phyloP scores from a whole-genome alignment of 2,329 filamentous ascomycete genomes.

The Scytalidium sp. region DNA sequence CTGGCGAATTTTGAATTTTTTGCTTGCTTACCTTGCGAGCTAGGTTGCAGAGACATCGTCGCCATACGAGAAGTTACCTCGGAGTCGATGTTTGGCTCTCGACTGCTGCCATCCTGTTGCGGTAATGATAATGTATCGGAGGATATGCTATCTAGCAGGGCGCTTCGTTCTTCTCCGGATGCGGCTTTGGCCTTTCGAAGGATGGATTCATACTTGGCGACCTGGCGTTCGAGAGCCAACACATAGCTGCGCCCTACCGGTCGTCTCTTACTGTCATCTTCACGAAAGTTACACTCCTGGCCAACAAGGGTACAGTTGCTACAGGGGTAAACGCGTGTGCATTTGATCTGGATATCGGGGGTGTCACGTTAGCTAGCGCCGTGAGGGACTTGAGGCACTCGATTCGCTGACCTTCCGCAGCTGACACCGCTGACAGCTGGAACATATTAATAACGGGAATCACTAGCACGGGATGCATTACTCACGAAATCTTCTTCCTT shows the following conservation, averaged over 20 bases:
- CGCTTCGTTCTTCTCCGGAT: neutral
- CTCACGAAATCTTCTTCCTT: too few relatives aligned
- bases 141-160: neutral
- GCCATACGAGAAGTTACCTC: neutral
- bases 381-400: neutral
- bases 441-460: too few relatives aligned
- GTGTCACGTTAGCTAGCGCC: neutral
- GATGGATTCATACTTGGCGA: neutral
- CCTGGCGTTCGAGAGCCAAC: neutral
- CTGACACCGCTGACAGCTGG: conserved; percentile 2
- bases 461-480: too few relatives aligned
- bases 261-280: neutral
- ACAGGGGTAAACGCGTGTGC: neutral
- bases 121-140: conserved; percentile 1
- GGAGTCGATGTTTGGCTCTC: neutral
- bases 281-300: conserved; percentile 1
- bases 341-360: neutral
- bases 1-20: too few relatives aligned
- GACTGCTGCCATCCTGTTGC: neutral
- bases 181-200: neutral
- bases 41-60: conserved; percentile 1
- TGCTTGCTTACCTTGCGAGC: neutral
- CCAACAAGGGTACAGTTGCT: neutral
- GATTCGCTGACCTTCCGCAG: neutral
- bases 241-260: neutral